phyloP scores from a whole-genome alignment of 768 basidiomycete species.

The Leccinum arenicola region DNA sequence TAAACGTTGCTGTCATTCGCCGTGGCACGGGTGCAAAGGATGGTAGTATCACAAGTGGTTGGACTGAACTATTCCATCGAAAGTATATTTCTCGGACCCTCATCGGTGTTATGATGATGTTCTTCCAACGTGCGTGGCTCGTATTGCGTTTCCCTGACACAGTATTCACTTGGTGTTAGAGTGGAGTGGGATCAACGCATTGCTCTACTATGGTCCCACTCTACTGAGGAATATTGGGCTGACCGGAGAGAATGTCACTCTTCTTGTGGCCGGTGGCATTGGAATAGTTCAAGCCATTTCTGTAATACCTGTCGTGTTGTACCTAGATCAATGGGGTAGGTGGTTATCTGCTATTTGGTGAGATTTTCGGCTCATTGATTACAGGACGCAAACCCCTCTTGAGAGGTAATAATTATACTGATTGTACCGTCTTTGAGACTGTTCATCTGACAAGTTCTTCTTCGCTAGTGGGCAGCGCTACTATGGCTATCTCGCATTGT shows the following conservation, averaged over 20 bases:
- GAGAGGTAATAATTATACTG: conserved; percentile 35
- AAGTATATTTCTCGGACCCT: conserved; percentile 60
- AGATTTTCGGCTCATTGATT: background rate
- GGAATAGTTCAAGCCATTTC: conserved; percentile 77
- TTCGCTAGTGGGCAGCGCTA: conserved; percentile 48
- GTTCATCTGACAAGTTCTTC: background rate
- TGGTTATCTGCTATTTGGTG: background rate
- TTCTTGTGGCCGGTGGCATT: conserved; percentile 75
- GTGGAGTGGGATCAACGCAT: conserved; percentile 85
- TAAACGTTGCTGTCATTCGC: conserved; percentile 55
- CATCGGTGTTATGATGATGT: conserved; percentile 73
- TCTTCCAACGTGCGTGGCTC: conserved; percentile 68
- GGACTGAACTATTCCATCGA: conserved; percentile 53
- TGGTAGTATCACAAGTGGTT: conserved; percentile 32
- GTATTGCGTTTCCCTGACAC: background rate
- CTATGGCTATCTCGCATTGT: conserved; percentile 66
- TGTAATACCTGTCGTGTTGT: conserved; percentile 69
- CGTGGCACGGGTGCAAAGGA: conserved; percentile 29
- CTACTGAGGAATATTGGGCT: conserved; percentile 65
- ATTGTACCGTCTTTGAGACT: background rate
- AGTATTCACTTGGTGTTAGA: conserved; percentile 39
- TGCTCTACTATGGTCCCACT: conserved; percentile 80
- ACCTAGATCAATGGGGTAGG: conserved; percentile 63
- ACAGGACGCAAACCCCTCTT: conserved; percentile 65
- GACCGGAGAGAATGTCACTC: conserved; percentile 52